These are phyloP conservation scores for Diaporthe vexans DNA, from an alignment of 2,329 filamentous ascomycete genomes.

Conservation along the genomic window DNA sequence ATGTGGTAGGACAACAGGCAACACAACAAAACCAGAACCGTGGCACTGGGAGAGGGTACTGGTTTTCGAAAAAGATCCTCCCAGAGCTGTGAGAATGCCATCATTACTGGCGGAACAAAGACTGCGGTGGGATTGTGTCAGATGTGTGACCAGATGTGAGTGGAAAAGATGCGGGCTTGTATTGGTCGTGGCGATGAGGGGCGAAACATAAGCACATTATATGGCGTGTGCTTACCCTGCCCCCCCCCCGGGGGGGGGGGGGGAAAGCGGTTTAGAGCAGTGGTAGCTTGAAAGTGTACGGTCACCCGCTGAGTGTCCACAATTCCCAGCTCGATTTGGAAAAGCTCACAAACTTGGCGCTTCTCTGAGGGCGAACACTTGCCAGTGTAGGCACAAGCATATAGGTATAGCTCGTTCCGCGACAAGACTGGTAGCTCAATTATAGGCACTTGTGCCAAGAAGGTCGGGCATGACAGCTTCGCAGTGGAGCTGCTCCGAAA, in stretches of 20 bases:
- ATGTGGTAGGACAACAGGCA: slow-evolving; percentile 35
- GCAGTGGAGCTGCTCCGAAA: background rate
- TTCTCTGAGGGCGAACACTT: background rate
- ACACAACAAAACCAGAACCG: background rate
- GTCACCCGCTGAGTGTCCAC: background rate
- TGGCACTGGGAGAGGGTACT: background rate
- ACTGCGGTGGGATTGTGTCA: background rate
- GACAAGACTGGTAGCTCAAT: background rate
- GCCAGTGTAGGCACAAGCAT: background rate
- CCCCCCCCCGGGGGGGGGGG: no score
- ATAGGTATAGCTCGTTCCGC: background rate
- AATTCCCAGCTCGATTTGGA: background rate
- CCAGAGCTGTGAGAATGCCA: background rate
- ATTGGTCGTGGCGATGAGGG: background rate
- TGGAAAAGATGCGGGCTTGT: background rate
- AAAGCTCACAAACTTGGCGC: background rate
- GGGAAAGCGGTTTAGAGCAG: background rate
- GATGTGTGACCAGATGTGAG: background rate
- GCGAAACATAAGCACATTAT: background rate
- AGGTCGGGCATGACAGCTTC: background rate
- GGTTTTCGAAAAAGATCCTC: background rate
- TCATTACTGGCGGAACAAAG: background rate
- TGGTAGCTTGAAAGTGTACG: background rate
- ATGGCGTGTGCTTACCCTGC: background rate
- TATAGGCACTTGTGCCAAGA: background rate